Evolutionary conservation across 768 basidiomycete species (phyloP), one percentile per base, ranked within the genome.

Genomic region (Phlebiopsis flavidoalba): DNA sequence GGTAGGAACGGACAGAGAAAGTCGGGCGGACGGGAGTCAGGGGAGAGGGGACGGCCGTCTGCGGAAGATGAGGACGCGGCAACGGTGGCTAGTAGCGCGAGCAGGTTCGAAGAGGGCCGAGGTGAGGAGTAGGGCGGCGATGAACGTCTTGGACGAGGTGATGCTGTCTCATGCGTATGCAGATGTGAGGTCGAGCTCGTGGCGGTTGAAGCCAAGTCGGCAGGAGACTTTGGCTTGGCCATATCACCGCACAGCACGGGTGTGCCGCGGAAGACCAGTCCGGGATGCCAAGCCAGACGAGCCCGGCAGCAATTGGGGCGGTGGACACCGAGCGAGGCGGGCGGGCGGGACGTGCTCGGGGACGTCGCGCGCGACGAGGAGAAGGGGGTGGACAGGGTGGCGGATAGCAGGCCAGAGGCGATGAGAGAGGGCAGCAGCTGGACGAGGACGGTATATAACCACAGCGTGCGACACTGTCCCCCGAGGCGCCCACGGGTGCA

Each of bases 61-160:
- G 73, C 83, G 3, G 75, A 62, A 26, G 78, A 67, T n/a, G 80
- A 72, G 11, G 81, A 73, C 5, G 82, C 72, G 7, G 77, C 83
- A 63, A 88, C 73, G 67, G 82, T 73, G 24, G 85, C 84, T 45
- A 88, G 78, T 53, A 84, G 70, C 2, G 84, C 79, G 62, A 88
- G 77, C 60, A 86, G 62, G 15, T 77, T 72, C 0, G 80, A 68
- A 43, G 86, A 86, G 26, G 85, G 84, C 24, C 63, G 55, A 33
- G 58, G 58, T 22, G 50, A 46, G 21, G 21, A 22, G 19, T 11
- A 22, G 37, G n/a, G 21, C 22, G 17, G 58, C 26, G 58, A n/a
- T n/a, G 48, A 14, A 22, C 48, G 58, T 45, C 31, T 58, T 24
- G 37, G 19, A 14, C 12, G 33, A 37, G 58, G 43, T 53, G 64